Evolutionary conservation across 768 basidiomycete genomes (phyloP).

Genomic region (Pleurotus pulmonarius): DNA sequence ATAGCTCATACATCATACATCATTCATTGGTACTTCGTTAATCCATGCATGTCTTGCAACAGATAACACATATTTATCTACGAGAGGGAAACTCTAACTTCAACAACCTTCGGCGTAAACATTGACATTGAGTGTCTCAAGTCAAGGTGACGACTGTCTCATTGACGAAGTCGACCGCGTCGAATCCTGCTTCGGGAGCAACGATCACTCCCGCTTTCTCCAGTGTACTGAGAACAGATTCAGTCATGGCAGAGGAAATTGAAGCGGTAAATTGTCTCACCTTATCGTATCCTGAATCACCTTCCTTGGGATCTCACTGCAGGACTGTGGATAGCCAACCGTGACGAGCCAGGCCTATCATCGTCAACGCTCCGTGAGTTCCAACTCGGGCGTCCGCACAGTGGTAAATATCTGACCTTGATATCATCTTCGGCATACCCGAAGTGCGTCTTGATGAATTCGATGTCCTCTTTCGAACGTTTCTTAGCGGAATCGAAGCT

Average conservation of each 20-base stretch:
- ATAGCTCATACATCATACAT: too few relatives aligned
- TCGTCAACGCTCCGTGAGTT: not conserved
- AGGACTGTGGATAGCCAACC: constrained; percentile 70
- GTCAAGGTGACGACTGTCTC: constrained; percentile 46
- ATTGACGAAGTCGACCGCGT: constrained; percentile 55
- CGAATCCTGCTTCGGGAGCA: constrained; percentile 49
- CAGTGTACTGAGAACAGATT: constrained; percentile 47
- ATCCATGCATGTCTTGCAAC: too few relatives aligned
- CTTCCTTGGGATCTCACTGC: constrained; percentile 55
- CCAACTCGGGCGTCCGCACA: not conserved
- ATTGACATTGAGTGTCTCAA: constrained; percentile 18
- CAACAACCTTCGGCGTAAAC: too few relatives aligned
- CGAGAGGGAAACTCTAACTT: too few relatives aligned
- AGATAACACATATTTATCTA: too few relatives aligned
- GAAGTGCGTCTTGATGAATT: constrained; percentile 76
- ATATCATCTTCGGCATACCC: constrained; percentile 84
- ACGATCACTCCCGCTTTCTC: constrained; percentile 75
- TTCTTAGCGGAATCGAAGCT: constrained; percentile 59
- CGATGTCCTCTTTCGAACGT: constrained; percentile 56
- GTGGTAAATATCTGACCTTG: constrained; percentile 37
- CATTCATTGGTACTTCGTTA: too few relatives aligned
- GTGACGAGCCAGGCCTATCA: constrained; percentile 79
- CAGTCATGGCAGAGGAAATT: not conserved
- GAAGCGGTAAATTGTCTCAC: constrained; percentile 33
- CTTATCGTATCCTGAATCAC: constrained; percentile 69